A percentile compares a stretch with the other conserved stretches of the same genome.
Conservation (phyloP, 2,329 filamentous ascomycete genomes). For the Alternaria dauci region DNA sequence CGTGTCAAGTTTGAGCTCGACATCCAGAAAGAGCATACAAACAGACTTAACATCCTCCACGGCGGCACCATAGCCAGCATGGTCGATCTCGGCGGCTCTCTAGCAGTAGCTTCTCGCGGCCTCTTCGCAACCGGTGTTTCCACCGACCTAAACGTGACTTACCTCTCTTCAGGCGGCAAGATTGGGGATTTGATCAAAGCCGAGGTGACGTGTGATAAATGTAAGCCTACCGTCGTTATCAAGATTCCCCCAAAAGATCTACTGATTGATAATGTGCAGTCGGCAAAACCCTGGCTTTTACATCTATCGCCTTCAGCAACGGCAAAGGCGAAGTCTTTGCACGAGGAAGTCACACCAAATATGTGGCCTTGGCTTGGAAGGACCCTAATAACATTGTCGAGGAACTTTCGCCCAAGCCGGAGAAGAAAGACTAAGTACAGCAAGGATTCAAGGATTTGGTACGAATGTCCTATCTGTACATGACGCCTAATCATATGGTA, state of each 20-base stretch:
- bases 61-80: slow-evolving; percentile 82
- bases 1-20: slow-evolving; percentile 79
- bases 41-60: slow-evolving; percentile 78
- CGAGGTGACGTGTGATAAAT: slow-evolving; percentile 72
- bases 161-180: slow-evolving; percentile 69
- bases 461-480: not conserved
- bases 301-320: slow-evolving; percentile 68
- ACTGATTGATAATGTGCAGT: slow-evolving; percentile 51
- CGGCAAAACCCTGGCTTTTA: slow-evolving; percentile 72
- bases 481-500: slow-evolving; percentile 12
- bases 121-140: slow-evolving; percentile 72
- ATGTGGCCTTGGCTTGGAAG: slow-evolving; percentile 67
- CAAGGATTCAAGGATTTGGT: not conserved
- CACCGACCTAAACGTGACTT: slow-evolving; percentile 73
- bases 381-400: slow-evolving; percentile 69
- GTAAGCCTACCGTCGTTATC: slow-evolving; percentile 45
- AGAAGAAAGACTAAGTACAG: slow-evolving; percentile 31
- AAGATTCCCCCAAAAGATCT: no score
- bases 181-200: slow-evolving; percentile 67
- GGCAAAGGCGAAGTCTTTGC: slow-evolving; percentile 67
- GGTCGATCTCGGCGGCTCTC: slow-evolving; percentile 71
- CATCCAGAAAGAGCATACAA: slow-evolving; percentile 80
- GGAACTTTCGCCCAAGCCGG: slow-evolving; percentile 58
- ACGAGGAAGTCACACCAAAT: slow-evolving; percentile 74
- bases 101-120: slow-evolving; percentile 71